Percentiles rank a stretch among this genome's conserved stretches.
Evolutionary conservation across 2,329 filamentous ascomycete genomes (phyloP).

Genomic region (Penicillium hesseltinei): DNA sequence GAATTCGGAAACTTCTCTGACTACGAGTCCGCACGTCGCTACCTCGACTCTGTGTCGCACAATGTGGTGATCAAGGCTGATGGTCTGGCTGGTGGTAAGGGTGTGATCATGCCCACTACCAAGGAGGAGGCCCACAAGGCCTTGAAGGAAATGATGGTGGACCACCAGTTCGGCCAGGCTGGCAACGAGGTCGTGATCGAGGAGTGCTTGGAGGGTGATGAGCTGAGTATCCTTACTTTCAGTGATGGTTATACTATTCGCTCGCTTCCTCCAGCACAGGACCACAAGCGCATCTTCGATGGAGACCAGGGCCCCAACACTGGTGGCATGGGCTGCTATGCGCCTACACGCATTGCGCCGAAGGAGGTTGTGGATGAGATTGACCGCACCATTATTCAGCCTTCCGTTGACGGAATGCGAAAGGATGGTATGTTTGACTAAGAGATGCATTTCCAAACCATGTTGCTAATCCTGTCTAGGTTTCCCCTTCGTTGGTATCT

Average conservation of each 20-base stretch:
- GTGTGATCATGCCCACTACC: slow-evolving; percentile 80
- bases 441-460: slow-evolving; percentile 69
- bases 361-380: slow-evolving; percentile 73
- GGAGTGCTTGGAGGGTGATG: slow-evolving; percentile 86
- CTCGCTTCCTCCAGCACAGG: slow-evolving; percentile 85
- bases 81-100: slow-evolving; percentile 90
- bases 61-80: slow-evolving; percentile 90
- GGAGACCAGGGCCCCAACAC: slow-evolving; percentile 90
- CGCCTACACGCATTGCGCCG: slow-evolving; percentile 77
- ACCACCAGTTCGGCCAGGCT: slow-evolving; percentile 79
- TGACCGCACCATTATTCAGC: slow-evolving; percentile 78
- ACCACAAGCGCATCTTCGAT: slow-evolving; percentile 93
- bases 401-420: slow-evolving; percentile 85
- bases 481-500: slow-evolving; percentile 46
- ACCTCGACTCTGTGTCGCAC: slow-evolving; percentile 69
- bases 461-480: slow-evolving; percentile 23
- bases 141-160: slow-evolving; percentile 85
- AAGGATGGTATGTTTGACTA: slow-evolving; percentile 67
- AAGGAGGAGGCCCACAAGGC: slow-evolving; percentile 80
- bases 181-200: slow-evolving; percentile 94
- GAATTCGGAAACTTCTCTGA: slow-evolving; percentile 84
- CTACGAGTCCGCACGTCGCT: slow-evolving; percentile 68
- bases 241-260: slow-evolving; percentile 82
- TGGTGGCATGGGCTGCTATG: slow-evolving; percentile 96
- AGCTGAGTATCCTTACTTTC: slow-evolving; percentile 88